phyloP scores from a whole-genome alignment of 306 rosid genomes.

The Cucumis melo region DNA sequence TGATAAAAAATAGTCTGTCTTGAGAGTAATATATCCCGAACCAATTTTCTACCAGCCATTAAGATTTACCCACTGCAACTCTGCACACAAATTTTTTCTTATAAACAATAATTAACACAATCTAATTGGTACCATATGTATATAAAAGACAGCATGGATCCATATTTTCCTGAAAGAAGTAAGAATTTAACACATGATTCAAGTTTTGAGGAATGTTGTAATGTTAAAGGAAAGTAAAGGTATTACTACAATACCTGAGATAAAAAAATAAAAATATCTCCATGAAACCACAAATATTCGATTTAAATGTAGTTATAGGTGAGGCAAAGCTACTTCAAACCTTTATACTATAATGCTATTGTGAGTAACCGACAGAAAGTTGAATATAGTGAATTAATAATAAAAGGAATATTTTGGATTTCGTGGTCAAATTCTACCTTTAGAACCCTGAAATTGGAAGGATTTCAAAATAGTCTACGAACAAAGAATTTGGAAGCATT shows the following conservation, averaged over 20 bases:
- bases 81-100: neutral
- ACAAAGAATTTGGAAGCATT: neutral
- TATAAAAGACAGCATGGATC: neutral
- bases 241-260: neutral
- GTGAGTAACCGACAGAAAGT: neutral
- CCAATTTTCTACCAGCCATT: slow-evolving; percentile 53
- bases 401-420: neutral
- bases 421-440: neutral
- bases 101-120: neutral
- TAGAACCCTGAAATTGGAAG: neutral
- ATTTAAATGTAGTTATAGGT: neutral
- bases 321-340: neutral
- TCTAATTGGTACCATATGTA: neutral
- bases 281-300: neutral
- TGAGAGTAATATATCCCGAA: slow-evolving; percentile 58
- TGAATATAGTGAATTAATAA: neutral
- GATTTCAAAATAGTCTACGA: neutral
- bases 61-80: neutral
- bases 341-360: neutral
- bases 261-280: neutral
- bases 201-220: neutral
- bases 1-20: slow-evolving; percentile 31
- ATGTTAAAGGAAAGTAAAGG: neutral
- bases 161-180: neutral
- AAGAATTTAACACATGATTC: neutral